Evolutionary conservation across 345 rosid genomes (phyloP).

Genomic region (Hypericum androsaemum): DNA sequence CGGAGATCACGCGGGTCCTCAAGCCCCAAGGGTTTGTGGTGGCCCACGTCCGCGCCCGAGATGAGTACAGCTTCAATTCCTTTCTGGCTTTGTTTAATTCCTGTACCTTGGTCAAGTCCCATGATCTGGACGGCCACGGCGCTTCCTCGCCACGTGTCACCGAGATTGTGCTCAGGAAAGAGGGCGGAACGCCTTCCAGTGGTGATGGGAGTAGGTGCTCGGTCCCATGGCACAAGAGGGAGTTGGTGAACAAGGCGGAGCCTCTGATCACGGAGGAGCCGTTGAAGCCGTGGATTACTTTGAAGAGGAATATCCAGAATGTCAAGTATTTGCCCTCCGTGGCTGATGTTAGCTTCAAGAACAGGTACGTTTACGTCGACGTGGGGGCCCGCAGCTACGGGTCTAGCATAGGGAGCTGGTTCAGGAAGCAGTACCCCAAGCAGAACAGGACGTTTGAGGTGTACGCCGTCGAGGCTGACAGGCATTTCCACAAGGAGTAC

Average conservation of each 20-base stretch:
- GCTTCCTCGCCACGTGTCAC: conserved; percentile 50
- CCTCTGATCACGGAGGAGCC: conserved; percentile 72
- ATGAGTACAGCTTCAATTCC: conserved; percentile 90
- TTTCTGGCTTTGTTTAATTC: conserved; percentile 91
- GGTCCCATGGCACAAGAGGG: conserved; percentile 51
- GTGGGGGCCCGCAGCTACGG: conserved; percentile 97
- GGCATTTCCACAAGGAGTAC: conserved; percentile 57
- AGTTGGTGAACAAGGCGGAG: conserved; percentile 62
- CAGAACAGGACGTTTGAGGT: conserved; percentile 85
- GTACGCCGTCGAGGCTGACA: conserved; percentile 87
- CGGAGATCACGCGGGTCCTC: conserved; percentile 69
- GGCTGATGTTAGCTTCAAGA: conserved; percentile 87
- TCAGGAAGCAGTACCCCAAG: conserved; percentile 83
- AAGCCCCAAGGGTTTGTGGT: conserved; percentile 82
- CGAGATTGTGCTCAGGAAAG: conserved; percentile 60
- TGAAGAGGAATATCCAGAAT: conserved; percentile 70
- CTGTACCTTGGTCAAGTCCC: conserved; percentile 54
- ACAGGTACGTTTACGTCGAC: conserved; percentile 80
- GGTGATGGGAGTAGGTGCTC: conserved; percentile 40
- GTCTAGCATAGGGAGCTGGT: conserved; percentile 97
- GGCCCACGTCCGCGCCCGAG: conserved; percentile 76
- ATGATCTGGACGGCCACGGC: conserved; percentile 55
- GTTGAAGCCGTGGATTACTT: conserved; percentile 86
- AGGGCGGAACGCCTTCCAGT: conserved; percentile 15
- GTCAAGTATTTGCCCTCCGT: conserved; percentile 65